Percentiles rank a stretch among this genome's conserved stretches.
These are phyloP conservation scores for Cyberlindnera japonica DNA, from an alignment of 805 yeast species.

Conservation along the genomic window DNA sequence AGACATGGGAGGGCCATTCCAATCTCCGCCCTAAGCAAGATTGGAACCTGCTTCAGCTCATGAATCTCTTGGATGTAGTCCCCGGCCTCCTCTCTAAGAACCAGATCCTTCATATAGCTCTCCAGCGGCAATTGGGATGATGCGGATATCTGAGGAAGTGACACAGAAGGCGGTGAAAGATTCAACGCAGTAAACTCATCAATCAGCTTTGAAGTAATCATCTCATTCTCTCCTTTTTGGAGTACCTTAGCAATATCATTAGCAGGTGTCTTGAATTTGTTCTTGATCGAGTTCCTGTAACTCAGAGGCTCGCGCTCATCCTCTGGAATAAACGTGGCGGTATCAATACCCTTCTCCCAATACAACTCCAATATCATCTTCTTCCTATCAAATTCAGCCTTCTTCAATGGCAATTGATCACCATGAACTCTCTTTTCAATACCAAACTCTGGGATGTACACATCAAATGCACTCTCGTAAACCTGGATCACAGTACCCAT, in stretches of 20 bases:
- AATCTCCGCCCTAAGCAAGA: conserved; percentile 82
- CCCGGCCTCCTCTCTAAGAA: conserved; percentile 58
- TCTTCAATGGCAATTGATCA: conserved; percentile 87
- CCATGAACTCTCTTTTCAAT: conserved; percentile 96
- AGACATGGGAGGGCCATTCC: conserved; percentile 96
- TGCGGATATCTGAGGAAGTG: conserved; percentile 26
- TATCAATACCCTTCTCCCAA: conserved; percentile 92
- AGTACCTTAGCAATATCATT: conserved; percentile 66
- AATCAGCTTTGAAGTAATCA: conserved; percentile 37
- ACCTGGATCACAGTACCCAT: conserved; percentile 89
- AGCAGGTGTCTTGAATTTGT: conserved; percentile 70
- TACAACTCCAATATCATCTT: conserved; percentile 70
- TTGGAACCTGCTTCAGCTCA: conserved; percentile 76
- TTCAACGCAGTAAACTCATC: conserved; percentile 48
- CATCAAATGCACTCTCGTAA: conserved; percentile 94
- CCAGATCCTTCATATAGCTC: conserved; percentile 55
- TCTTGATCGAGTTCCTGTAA: conserved; percentile 73
- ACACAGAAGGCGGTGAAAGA: conserved; percentile 38
- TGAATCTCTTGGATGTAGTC: conserved; percentile 74
- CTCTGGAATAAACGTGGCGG: conserved; percentile 88
- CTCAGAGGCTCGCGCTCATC: conserved; percentile 79
- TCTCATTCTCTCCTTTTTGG: conserved; percentile 16
- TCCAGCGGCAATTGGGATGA: conserved; percentile 35
- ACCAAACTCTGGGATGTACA: conserved; percentile 87
- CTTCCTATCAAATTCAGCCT: conserved; percentile 84